These are phyloP conservation scores for Fagopyrum homotropicum DNA, from an alignment of 148 eudicot genomes.

Conservation along the genomic window DNA sequence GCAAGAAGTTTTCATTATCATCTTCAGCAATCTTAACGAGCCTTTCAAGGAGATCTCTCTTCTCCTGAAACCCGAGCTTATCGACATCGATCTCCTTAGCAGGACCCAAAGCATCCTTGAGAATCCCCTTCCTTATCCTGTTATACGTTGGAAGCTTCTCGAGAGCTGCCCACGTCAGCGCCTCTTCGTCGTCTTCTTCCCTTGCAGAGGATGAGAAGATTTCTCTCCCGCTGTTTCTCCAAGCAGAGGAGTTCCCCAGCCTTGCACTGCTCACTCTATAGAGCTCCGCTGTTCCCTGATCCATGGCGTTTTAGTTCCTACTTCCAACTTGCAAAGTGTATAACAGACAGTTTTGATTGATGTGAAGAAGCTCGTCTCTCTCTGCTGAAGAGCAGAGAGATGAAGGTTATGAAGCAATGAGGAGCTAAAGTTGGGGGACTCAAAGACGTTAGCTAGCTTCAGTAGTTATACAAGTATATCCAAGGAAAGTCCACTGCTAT, in stretches of 20 bases:
- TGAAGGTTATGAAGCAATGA: no score
- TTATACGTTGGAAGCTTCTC: conserved; percentile 31
- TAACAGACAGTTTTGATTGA: no score
- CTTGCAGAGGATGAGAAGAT: conserved; percentile 20
- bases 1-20: conserved; percentile 17
- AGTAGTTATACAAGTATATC: no score
- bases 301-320: neutral
- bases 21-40: conserved; percentile 13
- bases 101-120: conserved; percentile 19
- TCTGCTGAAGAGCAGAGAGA: no score
- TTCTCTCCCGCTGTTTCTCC: conserved; percentile 16
- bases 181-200: conserved; percentile 32
- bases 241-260: neutral
- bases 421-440: no score
- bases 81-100: conserved; percentile 9
- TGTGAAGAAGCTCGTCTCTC: no score
- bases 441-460: no score
- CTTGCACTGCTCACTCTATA: conserved; percentile 2
- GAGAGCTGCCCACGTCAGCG: conserved; percentile 29
- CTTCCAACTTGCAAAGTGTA: no score
- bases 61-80: conserved; percentile 16
- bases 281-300: conserved; percentile 3
- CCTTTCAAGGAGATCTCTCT: conserved; percentile 11
- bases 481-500: no score
- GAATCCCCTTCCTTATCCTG: conserved; percentile 31